A percentile compares a stretch with the other conserved stretches of the same genome.
phyloP scores from a whole-genome alignment of 164 flowering plant species.

The Tetracentron sinense region DNA sequence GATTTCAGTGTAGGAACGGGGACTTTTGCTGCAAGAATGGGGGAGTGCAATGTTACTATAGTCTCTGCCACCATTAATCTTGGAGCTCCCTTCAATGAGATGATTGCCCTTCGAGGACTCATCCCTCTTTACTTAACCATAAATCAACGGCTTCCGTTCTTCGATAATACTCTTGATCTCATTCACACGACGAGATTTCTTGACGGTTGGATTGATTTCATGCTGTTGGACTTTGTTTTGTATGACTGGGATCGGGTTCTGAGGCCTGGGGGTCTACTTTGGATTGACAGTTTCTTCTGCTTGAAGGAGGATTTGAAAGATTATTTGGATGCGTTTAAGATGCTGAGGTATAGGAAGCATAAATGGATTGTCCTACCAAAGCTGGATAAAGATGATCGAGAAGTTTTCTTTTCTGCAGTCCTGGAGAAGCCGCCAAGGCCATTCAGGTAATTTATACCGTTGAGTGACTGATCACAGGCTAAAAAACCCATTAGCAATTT shows the following conservation, averaged over 20 bases:
- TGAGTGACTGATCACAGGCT: background rate
- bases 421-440: constrained; percentile 61
- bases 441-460: too few species aligned
- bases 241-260: constrained; percentile 64
- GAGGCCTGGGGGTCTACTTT: constrained; percentile 65
- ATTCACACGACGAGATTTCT: constrained; percentile 65
- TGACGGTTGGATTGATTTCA: constrained; percentile 64
- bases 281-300: constrained; percentile 79
- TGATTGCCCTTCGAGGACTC: constrained; percentile 61
- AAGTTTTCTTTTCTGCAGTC: constrained; percentile 56
- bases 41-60: constrained; percentile 53
- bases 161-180: constrained; percentile 65
- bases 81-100: constrained; percentile 70
- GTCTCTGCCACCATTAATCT: constrained; percentile 58
- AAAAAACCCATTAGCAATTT: too few species aligned
- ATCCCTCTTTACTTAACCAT: constrained; percentile 59
- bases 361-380: constrained; percentile 56
- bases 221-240: constrained; percentile 51
- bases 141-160: constrained; percentile 69
- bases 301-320: constrained; percentile 49
- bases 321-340: constrained; percentile 42
- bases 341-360: constrained; percentile 53
- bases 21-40: constrained; percentile 72
- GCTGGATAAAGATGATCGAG: constrained; percentile 45
- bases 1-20: constrained; percentile 73